phyloP scores from a whole-genome alignment of 805 yeast species.

The Wickerhamiella azyma region DNA sequence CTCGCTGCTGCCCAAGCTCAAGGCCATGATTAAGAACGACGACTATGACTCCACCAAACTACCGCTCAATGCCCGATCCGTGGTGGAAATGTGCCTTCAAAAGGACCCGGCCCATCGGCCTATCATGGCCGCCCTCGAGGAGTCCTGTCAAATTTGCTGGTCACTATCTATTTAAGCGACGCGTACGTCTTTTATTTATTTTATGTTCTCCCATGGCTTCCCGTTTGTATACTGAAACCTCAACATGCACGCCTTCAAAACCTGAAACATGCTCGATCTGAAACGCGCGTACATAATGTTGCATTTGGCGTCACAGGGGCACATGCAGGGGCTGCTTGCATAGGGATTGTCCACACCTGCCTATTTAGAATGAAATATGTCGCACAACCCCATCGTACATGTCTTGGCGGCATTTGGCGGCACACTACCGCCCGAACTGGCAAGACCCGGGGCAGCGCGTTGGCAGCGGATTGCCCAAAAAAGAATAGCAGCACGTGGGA shows the following conservation, averaged over 20 bases:
- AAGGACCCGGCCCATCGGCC: conserved; percentile 7
- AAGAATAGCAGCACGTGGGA: neutral
- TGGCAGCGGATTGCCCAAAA: neutral
- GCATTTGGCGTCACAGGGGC: neutral
- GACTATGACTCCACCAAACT: conserved; percentile 6
- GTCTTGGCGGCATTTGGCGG: too few species aligned
- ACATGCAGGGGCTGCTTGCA: neutral
- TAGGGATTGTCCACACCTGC: too few species aligned
- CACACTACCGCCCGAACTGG: too few species aligned
- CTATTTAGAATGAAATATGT: too few species aligned
- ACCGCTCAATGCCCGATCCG: neutral
- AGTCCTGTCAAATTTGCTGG: neutral
- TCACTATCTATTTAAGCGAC: too few species aligned
- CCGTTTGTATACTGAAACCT: neutral
- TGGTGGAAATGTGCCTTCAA: conserved; percentile 4
- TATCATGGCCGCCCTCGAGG: neutral
- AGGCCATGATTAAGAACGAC: conserved; percentile 43
- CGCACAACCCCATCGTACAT: too few species aligned
- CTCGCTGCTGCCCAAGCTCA: conserved; percentile 64
- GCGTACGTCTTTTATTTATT: neutral
- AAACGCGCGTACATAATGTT: neutral
- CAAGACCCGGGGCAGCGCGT: neutral
- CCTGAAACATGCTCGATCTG: neutral
- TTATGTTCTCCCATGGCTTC: neutral
- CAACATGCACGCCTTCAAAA: neutral